These are phyloP conservation scores for Capsicum pubescens DNA, from an alignment of 257 asterid species.

Conservation along the genomic window DNA sequence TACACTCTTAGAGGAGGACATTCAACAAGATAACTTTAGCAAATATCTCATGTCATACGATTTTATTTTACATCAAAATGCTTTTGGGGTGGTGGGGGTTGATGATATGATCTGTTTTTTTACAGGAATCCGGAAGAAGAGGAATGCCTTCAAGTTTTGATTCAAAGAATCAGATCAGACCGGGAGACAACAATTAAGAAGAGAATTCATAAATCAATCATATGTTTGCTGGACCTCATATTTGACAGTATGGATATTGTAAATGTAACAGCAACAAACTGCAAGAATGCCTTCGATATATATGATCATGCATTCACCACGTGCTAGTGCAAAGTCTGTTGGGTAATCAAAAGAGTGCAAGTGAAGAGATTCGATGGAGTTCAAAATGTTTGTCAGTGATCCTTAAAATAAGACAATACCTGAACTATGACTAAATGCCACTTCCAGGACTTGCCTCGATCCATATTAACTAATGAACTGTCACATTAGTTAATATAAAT, in stretches of 20 bases:
- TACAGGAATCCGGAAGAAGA: neutral
- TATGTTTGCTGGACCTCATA: neutral
- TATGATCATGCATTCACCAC: neutral
- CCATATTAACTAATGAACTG: neutral
- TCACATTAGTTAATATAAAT: too few relatives aligned
- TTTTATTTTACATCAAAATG: neutral
- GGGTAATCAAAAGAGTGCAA: neutral
- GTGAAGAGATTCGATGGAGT: neutral
- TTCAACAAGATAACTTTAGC: neutral
- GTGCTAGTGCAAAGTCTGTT: neutral
- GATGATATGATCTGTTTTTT: neutral
- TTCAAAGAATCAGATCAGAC: neutral
- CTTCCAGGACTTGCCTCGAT: constrained; percentile 14
- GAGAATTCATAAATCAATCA: neutral
- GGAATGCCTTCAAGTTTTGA: neutral
- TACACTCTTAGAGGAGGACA: neutral
- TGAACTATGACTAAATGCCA: neutral
- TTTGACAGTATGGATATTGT: neutral
- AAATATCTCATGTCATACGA: neutral
- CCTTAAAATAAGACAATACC: neutral
- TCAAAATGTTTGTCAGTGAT: neutral
- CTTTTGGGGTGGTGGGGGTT: neutral
- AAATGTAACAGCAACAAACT: neutral
- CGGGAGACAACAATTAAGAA: neutral
- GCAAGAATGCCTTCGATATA: neutral